Conservation (phyloP, 768 basidiomycete species). For the Xerocomellus intermedius region DNA sequence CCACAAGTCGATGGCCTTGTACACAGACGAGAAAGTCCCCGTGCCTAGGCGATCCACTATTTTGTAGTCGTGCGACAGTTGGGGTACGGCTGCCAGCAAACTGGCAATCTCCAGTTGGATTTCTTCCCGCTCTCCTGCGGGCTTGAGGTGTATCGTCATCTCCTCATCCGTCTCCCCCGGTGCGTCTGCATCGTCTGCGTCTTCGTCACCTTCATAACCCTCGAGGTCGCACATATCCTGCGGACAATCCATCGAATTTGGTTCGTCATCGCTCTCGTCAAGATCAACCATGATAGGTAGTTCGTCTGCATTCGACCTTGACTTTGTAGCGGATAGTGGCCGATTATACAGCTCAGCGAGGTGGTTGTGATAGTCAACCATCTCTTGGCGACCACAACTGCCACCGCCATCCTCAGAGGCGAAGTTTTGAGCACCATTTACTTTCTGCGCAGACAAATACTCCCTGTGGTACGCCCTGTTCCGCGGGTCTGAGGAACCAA, state of each 20-base stretch:
- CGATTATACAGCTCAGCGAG: conserved; percentile 43
- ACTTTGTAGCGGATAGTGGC: conserved; percentile 20
- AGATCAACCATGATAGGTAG: conserved; percentile 41
- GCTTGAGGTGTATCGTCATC: conserved; percentile 52
- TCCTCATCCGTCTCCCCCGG: conserved; percentile 57
- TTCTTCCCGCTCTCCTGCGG: conserved; percentile 66
- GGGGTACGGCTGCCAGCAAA: conserved; percentile 63
- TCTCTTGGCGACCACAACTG: conserved; percentile 37
- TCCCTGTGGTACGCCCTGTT: conserved; percentile 46
- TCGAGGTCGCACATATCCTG: conserved; percentile 37
- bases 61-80: conserved; percentile 65
- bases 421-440: conserved; percentile 27
- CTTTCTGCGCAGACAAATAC: conserved; percentile 37
- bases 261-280: conserved; percentile 45
- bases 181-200: conserved; percentile 35
- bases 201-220: conserved; percentile 35
- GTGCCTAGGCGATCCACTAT: conserved; percentile 92
- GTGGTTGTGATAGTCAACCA: conserved; percentile 51
- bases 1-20: conserved; percentile 86
- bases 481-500: conserved; percentile 56
- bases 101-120: conserved; percentile 77
- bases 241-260: conserved; percentile 36
- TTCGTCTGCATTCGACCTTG: conserved; percentile 22
- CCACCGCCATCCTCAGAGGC: conserved; percentile 55
- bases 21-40: conserved; percentile 99